phyloP scores from a whole-genome alignment of 306 rosid species.

The Astragalus membranaceus region DNA sequence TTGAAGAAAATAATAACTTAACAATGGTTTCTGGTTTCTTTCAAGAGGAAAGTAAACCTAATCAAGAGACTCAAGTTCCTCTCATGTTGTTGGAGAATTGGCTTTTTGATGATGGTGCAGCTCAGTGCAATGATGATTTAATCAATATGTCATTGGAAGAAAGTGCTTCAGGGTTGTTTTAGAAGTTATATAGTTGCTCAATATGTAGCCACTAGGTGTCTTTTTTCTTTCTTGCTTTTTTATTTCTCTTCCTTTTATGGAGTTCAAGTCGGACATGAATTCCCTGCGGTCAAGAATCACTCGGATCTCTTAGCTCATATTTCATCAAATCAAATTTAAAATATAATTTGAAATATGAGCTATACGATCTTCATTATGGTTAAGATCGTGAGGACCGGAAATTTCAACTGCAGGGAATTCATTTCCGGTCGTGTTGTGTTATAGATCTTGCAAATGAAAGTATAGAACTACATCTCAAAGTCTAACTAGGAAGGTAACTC shows the following conservation, averaged over 20 bases:
- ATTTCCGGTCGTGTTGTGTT: background rate
- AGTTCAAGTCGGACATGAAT: too few species aligned
- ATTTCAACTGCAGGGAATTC: too few species aligned
- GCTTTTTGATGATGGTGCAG: constrained; percentile 61
- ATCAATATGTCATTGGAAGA: constrained; percentile 52
- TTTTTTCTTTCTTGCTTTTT: background rate
- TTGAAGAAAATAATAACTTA: constrained; percentile 21
- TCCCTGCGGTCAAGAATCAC: too few species aligned
- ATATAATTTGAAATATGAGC: too few species aligned
- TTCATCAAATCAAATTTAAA: too few species aligned
- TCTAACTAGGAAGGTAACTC: background rate
- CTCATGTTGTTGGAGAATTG: constrained; percentile 73
- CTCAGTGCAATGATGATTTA: constrained; percentile 51
- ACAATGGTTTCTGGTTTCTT: constrained; percentile 16
- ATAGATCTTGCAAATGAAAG: constrained; percentile 1
- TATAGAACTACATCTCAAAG: background rate
- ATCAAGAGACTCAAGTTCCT: constrained; percentile 39
- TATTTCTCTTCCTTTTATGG: too few species aligned
- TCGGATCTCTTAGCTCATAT: too few species aligned
- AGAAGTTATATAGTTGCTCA: background rate
- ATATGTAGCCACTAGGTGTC: background rate
- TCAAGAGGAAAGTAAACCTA: constrained; percentile 47
- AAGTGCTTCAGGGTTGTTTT: constrained; percentile 35
- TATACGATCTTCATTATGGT: too few species aligned
- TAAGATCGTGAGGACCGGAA: too few species aligned